Evolutionary conservation across 768 basidiomycete species (phyloP).

Genomic region (Leccinum uliginosum): DNA sequence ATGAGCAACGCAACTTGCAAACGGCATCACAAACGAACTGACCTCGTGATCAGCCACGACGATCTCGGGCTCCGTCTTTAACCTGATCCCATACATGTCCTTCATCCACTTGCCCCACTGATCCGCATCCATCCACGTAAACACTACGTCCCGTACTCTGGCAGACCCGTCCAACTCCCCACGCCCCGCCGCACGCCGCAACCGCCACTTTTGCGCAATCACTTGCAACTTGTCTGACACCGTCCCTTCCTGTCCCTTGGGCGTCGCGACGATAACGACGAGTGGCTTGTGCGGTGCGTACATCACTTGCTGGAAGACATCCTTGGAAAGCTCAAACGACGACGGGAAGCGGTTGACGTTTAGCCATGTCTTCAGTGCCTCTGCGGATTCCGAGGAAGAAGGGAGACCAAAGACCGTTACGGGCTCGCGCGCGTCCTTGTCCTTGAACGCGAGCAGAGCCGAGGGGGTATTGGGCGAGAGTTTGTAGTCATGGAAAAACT

Average conservation of each 20-base stretch:
- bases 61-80: constrained; percentile 33
- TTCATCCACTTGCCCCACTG: constrained; percentile 89
- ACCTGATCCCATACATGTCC: constrained; percentile 77
- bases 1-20: background rate
- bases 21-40: background rate
- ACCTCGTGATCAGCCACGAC: constrained; percentile 76
- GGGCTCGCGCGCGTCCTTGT: constrained; percentile 45
- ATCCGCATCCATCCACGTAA: constrained; percentile 84
- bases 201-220: constrained; percentile 59
- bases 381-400: background rate
- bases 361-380: constrained; percentile 50
- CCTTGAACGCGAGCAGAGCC: constrained; percentile 66
- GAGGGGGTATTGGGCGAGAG: constrained; percentile 43
- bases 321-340: constrained; percentile 66
- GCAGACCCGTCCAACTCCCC: background rate
- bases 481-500: constrained; percentile 32
- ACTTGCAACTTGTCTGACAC: constrained; percentile 47
- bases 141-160: constrained; percentile 57
- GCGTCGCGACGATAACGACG: constrained; percentile 69
- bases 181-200: constrained; percentile 7
- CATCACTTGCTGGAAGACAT: constrained; percentile 85
- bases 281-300: constrained; percentile 69
- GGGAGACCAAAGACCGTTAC: constrained; percentile 38
- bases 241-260: constrained; percentile 31
- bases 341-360: constrained; percentile 68